Evolutionary conservation across 306 rosid species (phyloP), one percentile per base, ranked within the genome.

Genomic region (Acacia crassicarpa): DNA sequence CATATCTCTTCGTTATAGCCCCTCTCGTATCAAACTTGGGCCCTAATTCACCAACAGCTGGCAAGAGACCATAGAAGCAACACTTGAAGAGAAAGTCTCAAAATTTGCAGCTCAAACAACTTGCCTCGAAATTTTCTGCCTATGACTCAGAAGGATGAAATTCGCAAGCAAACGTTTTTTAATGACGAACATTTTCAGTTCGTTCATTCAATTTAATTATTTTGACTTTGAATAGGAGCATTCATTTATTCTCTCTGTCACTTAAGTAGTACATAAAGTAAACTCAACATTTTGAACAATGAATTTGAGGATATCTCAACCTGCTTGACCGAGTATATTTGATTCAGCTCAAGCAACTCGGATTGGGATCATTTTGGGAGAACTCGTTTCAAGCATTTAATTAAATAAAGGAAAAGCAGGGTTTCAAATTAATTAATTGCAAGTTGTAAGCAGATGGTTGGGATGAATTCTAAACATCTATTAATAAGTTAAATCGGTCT

Each of bases 101-200:
- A 35, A 0, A 35, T 35, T 82, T 86, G 8, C 88, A 89, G 81
- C 80, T 89, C 3, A 85, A 84, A 66, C 76, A 82, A 38, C 81
- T 87, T 56, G 88, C 81, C 4, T 38, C 48, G 0, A 82, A 77
- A 46, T 87, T 89, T 8, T 74, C 82, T 45, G 82, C 77, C 5
- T 67, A 32, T 19, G 80, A 79, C 19, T 5, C 0, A 3, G 71
- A 84, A 8, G 81, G 88, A 85, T 58, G 91, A 89, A 67, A 83
- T 87, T 30, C n/a, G 93, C 87, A 0, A 84, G 89, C 84, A 89
- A 85, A 44, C 88, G 87, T 12, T 87, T 89, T 33, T 51, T 13
- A n/a, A 61, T 12, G 35, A 43, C 43, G 86, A 22, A 86, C 54
- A 3, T 17, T 49, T 16, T 49, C 56, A 2, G 3, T 44, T 9